These are phyloP conservation scores for Claviceps capensis DNA, from an alignment of 2,329 filamentous ascomycete species.

Conservation along the genomic window DNA sequence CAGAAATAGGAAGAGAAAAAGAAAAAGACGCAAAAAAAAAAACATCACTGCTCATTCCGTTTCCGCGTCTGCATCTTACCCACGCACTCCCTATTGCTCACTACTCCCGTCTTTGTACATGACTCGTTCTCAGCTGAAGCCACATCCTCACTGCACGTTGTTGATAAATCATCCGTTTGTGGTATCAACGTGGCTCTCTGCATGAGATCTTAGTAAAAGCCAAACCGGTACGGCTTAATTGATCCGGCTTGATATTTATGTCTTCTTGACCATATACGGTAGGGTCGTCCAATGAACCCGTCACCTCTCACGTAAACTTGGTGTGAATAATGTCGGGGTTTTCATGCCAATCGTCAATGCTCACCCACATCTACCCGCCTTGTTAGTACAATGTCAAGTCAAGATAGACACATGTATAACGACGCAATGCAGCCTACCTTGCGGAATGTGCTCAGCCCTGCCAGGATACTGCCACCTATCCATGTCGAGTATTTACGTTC, in stretches of 20 bases:
- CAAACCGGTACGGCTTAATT: neutral
- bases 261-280: neutral
- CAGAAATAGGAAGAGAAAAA: neutral
- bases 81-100: neutral
- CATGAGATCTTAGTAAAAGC: neutral
- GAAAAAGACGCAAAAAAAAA: neutral
- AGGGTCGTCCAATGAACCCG: neutral
- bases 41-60: neutral
- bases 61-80: neutral
- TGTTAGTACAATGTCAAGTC: slow-evolving; percentile 3
- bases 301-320: slow-evolving; percentile 63
- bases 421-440: slow-evolving; percentile 48
- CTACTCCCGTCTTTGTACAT: neutral
- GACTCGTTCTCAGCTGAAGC: neutral
- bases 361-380: slow-evolving; percentile 83
- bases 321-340: slow-evolving; percentile 98
- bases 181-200: neutral
- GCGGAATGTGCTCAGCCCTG: slow-evolving; percentile 92
- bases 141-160: neutral
- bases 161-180: neutral
- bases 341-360: slow-evolving; percentile 99
- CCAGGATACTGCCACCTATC: slow-evolving; percentile 96
- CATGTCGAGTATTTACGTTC: slow-evolving; percentile 98
- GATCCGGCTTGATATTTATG: neutral
- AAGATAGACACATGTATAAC: no score